Evolutionary conservation across 164 flowering plant genomes (phyloP).

Genomic region (Liriodendron chinense): DNA sequence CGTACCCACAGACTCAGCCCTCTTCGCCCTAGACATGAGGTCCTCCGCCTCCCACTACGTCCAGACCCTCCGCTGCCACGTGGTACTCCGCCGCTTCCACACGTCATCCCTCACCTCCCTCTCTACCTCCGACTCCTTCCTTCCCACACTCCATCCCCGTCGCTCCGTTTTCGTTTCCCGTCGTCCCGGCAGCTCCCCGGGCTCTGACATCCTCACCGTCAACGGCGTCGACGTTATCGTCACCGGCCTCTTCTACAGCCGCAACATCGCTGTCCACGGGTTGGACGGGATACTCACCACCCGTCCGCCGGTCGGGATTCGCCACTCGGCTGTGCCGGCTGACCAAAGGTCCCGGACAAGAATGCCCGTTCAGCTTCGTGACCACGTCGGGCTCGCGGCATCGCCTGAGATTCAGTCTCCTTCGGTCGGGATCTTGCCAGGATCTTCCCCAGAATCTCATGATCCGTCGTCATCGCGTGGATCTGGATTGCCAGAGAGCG

Average conservation of each 20-base stretch:
- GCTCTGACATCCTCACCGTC: slow-evolving; percentile 4
- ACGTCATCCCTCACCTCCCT: slow-evolving; percentile 13
- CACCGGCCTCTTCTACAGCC: slow-evolving; percentile 25
- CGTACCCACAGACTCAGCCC: slow-evolving; percentile 32
- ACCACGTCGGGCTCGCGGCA: not conserved
- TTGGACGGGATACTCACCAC: slow-evolving; percentile 15
- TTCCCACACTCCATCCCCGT: slow-evolving; percentile 22
- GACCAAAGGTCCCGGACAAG: not conserved
- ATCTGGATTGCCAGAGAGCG: not conserved
- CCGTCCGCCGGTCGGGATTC: not conserved
- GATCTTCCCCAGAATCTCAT: not conserved
- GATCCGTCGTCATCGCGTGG: not conserved
- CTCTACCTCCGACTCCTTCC: slow-evolving; percentile 11
- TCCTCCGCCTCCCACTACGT: slow-evolving; percentile 26
- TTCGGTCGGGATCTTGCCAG: not conserved
- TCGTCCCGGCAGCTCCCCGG: not conserved
- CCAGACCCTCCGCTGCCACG: slow-evolving; percentile 30
- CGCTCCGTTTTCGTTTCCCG: slow-evolving; percentile 6
- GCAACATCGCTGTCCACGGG: slow-evolving; percentile 33
- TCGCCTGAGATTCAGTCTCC: not conserved
- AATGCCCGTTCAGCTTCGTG: not conserved
- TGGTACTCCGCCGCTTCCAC: slow-evolving; percentile 24
- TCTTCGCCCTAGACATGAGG: slow-evolving; percentile 35
- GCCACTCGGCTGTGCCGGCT: not conserved
- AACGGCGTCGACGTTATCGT: slow-evolving; percentile 20